These are phyloP conservation scores for Pseudozyma sp. DNA, from an alignment of 1,284 basidiomycete species.

Conservation along the genomic window DNA sequence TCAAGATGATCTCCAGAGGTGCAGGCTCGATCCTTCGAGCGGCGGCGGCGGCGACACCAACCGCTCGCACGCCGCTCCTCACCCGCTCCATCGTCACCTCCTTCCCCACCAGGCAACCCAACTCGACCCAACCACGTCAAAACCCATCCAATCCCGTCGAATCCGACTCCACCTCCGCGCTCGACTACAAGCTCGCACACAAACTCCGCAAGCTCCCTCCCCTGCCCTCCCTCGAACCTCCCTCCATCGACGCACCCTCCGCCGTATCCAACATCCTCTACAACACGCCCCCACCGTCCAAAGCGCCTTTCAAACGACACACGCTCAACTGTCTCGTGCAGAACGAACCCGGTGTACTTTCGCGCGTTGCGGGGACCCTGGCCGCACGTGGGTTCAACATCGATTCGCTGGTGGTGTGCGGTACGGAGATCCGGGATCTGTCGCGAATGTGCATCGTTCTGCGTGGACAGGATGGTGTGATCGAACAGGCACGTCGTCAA, in stretches of 20 bases:
- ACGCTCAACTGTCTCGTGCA: conserved; percentile 98
- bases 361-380: conserved; percentile 95
- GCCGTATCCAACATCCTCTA: conserved; percentile 69
- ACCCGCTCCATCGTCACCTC: conserved; percentile 20
- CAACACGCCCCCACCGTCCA: conserved; percentile 91
- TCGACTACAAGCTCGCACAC: conserved; percentile 89
- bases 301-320: conserved; percentile 97
- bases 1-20: conserved; percentile 46
- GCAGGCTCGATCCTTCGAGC: conserved; percentile 34
- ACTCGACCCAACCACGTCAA: conserved; percentile 39
- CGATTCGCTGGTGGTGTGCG: conserved; percentile 97
- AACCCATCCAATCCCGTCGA: conserved; percentile 30
- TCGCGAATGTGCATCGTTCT: conserved; percentile 98
- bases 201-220: conserved; percentile 67
- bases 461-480: conserved; percentile 94
- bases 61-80: conserved; percentile 15
- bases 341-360: conserved; percentile 98
- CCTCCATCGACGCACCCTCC: conserved; percentile 64
- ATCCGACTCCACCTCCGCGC: conserved; percentile 77
- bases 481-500: conserved; percentile 80
- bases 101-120: conserved; percentile 13
- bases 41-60: conserved; percentile 6
- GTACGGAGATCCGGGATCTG: conserved; percentile 95
- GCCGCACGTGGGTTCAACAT: conserved; percentile 98
- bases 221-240: conserved; percentile 65